These are phyloP conservation scores for Prunus persica DNA, from an alignment of 306 rosid species.

Conservation along the genomic window Prunus_persica_NCBIv2 NC_034011.1:5018501-5019000, in stretches of 20 bases:
- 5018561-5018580: not conserved
- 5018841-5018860: slow-evolving; percentile 48
- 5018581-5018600: not conserved
- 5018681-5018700: not conserved
- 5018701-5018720: not conserved
- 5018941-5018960: slow-evolving; percentile 41
- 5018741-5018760: not conserved
- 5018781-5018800: not conserved
- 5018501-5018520: not conserved
- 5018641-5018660: not conserved
- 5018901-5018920: slow-evolving; percentile 47
- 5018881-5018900: slow-evolving; percentile 31
- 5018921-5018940: slow-evolving; percentile 63
- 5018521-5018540: not conserved
- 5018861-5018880: slow-evolving; percentile 48
- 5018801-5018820: slow-evolving; percentile 33
- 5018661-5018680: not conserved
- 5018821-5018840: slow-evolving; percentile 44
- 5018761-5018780: not conserved
- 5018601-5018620: not conserved
- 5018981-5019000: slow-evolving; percentile 63
- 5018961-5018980: slow-evolving; percentile 74
- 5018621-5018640: not conserved
- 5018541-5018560: slow-evolving; percentile 32
- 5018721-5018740: not conserved